These are phyloP conservation scores for Talaromyces liani DNA, from an alignment of 495 filamentous ascomycete species.

Conservation along the genomic window DNA sequence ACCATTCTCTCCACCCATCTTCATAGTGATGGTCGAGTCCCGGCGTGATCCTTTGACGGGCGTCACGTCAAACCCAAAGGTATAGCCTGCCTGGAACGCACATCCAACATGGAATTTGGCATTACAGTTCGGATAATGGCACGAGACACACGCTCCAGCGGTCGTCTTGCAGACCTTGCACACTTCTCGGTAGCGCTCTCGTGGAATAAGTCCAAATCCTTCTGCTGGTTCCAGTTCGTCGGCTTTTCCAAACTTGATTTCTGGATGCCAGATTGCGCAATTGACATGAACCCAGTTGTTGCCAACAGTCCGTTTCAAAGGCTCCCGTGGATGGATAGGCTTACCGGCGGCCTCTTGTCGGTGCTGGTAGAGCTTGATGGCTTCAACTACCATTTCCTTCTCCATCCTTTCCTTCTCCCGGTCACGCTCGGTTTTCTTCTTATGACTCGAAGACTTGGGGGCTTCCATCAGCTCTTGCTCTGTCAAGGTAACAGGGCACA, in stretches of 20 bases:
- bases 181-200: constrained; percentile 55
- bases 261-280: constrained; percentile 85
- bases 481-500: constrained; percentile 70
- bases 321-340: constrained; percentile 78
- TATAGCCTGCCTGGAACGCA: constrained; percentile 74
- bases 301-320: constrained; percentile 82
- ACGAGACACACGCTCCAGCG: constrained; percentile 72
- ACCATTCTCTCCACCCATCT: constrained; percentile 69
- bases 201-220: constrained; percentile 72
- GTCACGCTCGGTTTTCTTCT: constrained; percentile 92
- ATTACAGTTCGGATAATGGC: constrained; percentile 63
- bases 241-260: constrained; percentile 83
- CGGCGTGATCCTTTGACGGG: constrained; percentile 81
- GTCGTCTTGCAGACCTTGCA: constrained; percentile 82
- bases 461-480: constrained; percentile 80
- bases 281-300: constrained; percentile 99
- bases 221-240: constrained; percentile 75
- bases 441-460: constrained; percentile 65
- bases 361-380: constrained; percentile 69
- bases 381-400: constrained; percentile 67
- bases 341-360: constrained; percentile 74
- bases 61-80: constrained; percentile 81
- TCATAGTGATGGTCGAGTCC: constrained; percentile 65
- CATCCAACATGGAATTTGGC: constrained; percentile 81
- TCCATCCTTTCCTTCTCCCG: constrained; percentile 80